phyloP scores from a whole-genome alignment of 208 protist species.

The Leptomonas pyrrhocoris region DNA sequence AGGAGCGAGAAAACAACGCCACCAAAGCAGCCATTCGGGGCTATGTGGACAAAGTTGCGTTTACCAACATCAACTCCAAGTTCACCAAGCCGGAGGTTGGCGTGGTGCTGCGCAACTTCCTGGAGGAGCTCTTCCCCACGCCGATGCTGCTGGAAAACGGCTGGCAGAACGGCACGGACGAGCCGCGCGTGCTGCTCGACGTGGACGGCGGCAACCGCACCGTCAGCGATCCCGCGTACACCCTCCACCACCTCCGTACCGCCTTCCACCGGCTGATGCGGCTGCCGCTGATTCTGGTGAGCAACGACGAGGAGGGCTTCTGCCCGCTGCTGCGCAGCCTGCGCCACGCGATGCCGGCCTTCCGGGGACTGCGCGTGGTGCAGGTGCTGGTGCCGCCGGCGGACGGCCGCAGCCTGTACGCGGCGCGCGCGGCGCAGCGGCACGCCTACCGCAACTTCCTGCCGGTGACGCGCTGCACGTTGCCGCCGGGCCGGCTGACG shows the following conservation, averaged over 20 bases:
- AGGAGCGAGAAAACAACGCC: background rate
- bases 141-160: conserved; percentile 19
- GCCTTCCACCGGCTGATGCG: conserved; percentile 5
- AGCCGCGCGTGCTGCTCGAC: too few species aligned
- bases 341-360: conserved; percentile 14
- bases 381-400: conserved; percentile 23
- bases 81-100: conserved; percentile 1
- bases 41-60: conserved; percentile 5
- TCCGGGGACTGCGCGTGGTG: conserved; percentile 15
- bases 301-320: conserved; percentile 31
- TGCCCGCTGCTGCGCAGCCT: conserved; percentile 26
- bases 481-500: conserved; percentile 9
- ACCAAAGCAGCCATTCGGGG: conserved; percentile 6
- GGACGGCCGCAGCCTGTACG: conserved; percentile 4
- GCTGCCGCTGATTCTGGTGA: conserved; percentile 19
- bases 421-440: conserved; percentile 18
- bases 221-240: too few species aligned
- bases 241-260: background rate
- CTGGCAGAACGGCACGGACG: too few species aligned
- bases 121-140: conserved; percentile 21
- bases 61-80: conserved; percentile 31
- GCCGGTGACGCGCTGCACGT: conserved; percentile 16
- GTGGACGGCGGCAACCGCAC: too few species aligned
- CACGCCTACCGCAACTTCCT: conserved; percentile 27
- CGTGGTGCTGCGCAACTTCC: conserved; percentile 9